Percentiles rank a stretch among this genome's conserved stretches.
Evolutionary conservation across 1,139 yeast genomes (phyloP).

Genomic region (Protomyces macrosporus): DNA sequence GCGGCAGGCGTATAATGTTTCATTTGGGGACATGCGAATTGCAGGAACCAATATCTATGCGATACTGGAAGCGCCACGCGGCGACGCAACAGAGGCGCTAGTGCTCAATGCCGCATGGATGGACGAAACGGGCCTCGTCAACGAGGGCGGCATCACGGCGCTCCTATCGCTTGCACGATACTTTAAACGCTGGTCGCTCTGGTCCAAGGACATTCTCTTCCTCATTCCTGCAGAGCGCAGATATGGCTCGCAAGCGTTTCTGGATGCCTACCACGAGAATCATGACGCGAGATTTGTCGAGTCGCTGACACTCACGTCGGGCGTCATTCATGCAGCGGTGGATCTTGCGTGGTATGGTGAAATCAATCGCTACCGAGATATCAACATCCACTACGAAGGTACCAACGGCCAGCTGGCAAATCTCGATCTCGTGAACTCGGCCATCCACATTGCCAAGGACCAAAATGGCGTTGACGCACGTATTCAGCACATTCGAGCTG

Average conservation of each 20-base stretch:
- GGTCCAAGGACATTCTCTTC: slow-evolving; percentile 90
- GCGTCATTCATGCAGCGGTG: slow-evolving; percentile 86
- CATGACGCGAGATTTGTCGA: background rate
- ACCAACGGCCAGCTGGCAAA: slow-evolving; percentile 94
- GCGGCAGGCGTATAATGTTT: slow-evolving; percentile 42
- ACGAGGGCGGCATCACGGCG: slow-evolving; percentile 76
- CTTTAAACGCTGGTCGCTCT: slow-evolving; percentile 77
- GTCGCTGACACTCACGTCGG: slow-evolving; percentile 82
- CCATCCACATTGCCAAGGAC: slow-evolving; percentile 61
- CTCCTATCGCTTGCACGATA: slow-evolving; percentile 70
- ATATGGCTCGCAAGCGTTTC: slow-evolving; percentile 76
- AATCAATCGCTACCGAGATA: slow-evolving; percentile 62
- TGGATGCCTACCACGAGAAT: slow-evolving; percentile 71
- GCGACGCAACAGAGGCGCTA: slow-evolving; percentile 95
- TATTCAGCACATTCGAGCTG: slow-evolving; percentile 55
- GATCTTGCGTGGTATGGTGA: slow-evolving; percentile 72
- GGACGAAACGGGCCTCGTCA: slow-evolving; percentile 52
- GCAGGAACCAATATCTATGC: slow-evolving; percentile 64
- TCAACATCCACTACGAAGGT: slow-evolving; percentile 79
- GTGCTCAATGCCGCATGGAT: slow-evolving; percentile 86
- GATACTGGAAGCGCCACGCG: slow-evolving; percentile 84
- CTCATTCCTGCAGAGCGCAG: slow-evolving; percentile 75
- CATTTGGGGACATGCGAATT: slow-evolving; percentile 37
- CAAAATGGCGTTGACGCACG: slow-evolving; percentile 63
- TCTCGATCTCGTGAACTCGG: slow-evolving; percentile 79